These are phyloP conservation scores for Knoxdaviesia proteae DNA, from an alignment of 2,329 filamentous ascomycete species.

Conservation along the genomic window DNA sequence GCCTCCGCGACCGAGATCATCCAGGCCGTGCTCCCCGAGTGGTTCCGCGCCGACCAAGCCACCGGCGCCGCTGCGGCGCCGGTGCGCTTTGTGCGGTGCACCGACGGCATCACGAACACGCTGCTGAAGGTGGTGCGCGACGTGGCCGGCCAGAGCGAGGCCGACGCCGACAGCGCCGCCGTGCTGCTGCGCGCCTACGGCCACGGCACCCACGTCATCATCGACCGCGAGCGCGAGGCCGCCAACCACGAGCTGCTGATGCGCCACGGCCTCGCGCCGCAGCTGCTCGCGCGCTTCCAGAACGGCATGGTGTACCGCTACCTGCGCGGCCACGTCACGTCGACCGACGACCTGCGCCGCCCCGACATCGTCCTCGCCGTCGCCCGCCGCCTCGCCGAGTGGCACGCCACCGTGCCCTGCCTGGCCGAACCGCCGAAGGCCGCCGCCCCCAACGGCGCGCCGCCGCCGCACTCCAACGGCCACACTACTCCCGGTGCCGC, in stretches of 20 bases:
- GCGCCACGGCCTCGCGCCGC: conserved; percentile 61
- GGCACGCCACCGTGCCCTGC: conserved; percentile 61
- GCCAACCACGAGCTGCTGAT: conserved; percentile 74
- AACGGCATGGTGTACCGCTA: conserved; percentile 94
- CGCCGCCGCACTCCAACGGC: conserved; percentile 13
- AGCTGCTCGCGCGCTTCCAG: conserved; percentile 75
- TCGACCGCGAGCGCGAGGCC: conserved; percentile 75
- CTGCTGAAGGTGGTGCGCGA: conserved; percentile 59
- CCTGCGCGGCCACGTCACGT: conserved; percentile 61
- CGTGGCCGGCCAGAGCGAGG: conserved; percentile 41
- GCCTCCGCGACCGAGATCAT: conserved; percentile 63
- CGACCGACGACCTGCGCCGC: conserved; percentile 58
- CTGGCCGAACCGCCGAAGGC: conserved; percentile 14
- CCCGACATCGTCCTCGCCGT: conserved; percentile 64
- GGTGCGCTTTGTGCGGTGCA: conserved; percentile 77
- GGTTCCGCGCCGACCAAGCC: conserved; percentile 40
- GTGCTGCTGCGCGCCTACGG: conserved; percentile 86
- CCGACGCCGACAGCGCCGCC: conserved; percentile 63
- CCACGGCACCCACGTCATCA: conserved; percentile 80
- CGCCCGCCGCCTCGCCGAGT: conserved; percentile 68
- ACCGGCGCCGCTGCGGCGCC: conserved; percentile 22
- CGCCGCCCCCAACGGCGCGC: conserved; percentile 4
- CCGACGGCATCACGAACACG: conserved; percentile 95
- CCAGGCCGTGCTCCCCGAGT: conserved; percentile 61
- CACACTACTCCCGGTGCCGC: conserved; percentile 14